phyloP scores from a whole-genome alignment of 192 early-diverging fungal genomes.

The Linnemannia schmuckeri region DNA sequence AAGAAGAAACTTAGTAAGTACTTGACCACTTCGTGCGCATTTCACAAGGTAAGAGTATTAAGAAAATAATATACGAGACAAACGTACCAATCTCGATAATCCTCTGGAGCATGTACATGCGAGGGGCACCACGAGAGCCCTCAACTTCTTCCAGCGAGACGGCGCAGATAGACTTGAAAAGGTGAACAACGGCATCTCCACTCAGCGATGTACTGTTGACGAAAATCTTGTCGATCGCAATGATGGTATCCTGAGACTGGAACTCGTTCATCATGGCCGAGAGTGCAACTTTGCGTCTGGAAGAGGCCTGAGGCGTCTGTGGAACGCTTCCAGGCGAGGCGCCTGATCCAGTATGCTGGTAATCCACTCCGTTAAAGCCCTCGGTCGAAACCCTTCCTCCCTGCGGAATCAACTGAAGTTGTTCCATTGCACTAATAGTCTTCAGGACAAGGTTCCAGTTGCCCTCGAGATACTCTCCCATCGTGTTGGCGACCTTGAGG shows the following conservation, averaged over 20 bases:
- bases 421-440: constrained; percentile 90
- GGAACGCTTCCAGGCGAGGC: constrained; percentile 12
- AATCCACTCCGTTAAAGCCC: constrained; percentile 60
- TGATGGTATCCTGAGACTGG: constrained; percentile 83
- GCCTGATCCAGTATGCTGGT: constrained; percentile 39
- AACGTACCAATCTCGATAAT: constrained; percentile 86
- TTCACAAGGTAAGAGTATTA: neutral
- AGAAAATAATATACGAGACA: neutral
- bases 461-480: constrained; percentile 71
- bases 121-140: constrained; percentile 67
- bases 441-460: constrained; percentile 88
- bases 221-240: constrained; percentile 92
- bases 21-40: neutral
- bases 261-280: constrained; percentile 68
- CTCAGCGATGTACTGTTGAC: constrained; percentile 82
- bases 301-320: constrained; percentile 35
- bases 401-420: constrained; percentile 81
- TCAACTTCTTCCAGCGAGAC: constrained; percentile 92
- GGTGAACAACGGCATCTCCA: constrained; percentile 87
- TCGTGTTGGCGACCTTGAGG: constrained; percentile 78
- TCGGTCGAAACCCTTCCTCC: constrained; percentile 59
- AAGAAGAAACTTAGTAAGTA: neutral
- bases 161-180: constrained; percentile 87
- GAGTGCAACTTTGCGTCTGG: constrained; percentile 52
- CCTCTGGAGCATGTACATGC: constrained; percentile 93